Evolutionary conservation across 805 yeast species (phyloP), one percentile per base, ranked within the genome.

Genomic region (Pichia paraexigua): DNA sequence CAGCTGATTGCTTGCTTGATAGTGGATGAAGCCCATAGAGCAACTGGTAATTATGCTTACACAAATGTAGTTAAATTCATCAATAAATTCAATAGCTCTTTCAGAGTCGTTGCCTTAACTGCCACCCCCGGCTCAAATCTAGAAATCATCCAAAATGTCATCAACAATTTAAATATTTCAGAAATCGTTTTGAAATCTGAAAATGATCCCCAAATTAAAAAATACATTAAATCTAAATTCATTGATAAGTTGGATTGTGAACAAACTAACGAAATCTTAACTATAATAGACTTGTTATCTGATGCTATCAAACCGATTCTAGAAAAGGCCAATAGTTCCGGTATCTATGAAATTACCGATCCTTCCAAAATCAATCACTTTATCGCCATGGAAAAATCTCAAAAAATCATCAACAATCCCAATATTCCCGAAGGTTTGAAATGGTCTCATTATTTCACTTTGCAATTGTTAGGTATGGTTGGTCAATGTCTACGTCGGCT

Each of bases 51-150:
- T 50, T 91, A 90, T 63, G 86, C 98, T 0, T 92, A 92, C 61
- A 84, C 84, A 45, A 85, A 86, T 51, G 91, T 92, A n/a, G 87
- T 87, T 2, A 72, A 79, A 55, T 82, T 79, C 58, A 64, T 87
- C 13, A 75, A 76, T 28, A 67, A 87, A 48, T 82, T 80, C 62
- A 83, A 80, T 54, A 74, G 79, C 1, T 79, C 87, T 2, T 85
- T 82, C 58, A 72, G 99, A 44, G 72, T 91, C 0, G 66, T 94
- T 48, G 98, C 96, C 0, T 71, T 94, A 55, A 90, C 98, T 0
- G 99, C 99, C 1, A 94, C 99, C 0, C 99, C 99, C 0, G 94
- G 97, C 0, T 74, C 95, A 0, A 85, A 85, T 53, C 77, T 88
- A 1, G 95, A 87, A 52, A 87, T 92, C 2, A 95, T 95, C 0